phyloP scores from a whole-genome alignment of 2,329 filamentous ascomycete genomes.

The Cryphonectria parasitica region DNA sequence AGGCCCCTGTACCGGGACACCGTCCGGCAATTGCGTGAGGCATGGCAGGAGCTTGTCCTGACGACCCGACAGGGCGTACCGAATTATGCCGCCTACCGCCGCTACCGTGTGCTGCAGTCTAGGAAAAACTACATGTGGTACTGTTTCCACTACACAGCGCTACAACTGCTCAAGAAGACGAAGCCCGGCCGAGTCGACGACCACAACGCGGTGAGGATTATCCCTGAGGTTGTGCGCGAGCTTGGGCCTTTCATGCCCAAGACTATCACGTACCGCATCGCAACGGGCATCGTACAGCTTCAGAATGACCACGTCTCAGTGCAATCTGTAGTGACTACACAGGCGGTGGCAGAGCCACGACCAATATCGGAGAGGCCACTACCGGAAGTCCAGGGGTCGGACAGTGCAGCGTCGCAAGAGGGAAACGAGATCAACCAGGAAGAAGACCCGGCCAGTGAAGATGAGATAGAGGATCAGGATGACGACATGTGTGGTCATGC shows the following conservation, averaged over 20 bases:
- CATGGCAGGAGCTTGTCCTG: slow-evolving; percentile 30
- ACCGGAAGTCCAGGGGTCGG: no score
- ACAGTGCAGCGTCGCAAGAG: background rate
- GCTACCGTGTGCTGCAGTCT: slow-evolving; percentile 35
- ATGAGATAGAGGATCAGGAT: background rate
- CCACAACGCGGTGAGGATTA: slow-evolving; percentile 31
- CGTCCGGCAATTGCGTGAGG: slow-evolving; percentile 33
- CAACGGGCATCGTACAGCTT: slow-evolving; percentile 43
- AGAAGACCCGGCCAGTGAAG: background rate
- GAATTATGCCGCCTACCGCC: slow-evolving; percentile 26
- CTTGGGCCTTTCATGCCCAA: slow-evolving; percentile 51
- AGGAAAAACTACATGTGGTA: slow-evolving; percentile 40
- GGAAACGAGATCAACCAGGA: background rate
- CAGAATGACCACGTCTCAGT: slow-evolving; percentile 22
- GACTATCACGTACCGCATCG: slow-evolving; percentile 41
- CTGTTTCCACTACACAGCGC: slow-evolving; percentile 36
- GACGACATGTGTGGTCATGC: background rate
- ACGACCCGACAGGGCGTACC: slow-evolving; percentile 34
- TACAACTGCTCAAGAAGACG: slow-evolving; percentile 32
- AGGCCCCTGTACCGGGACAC: slow-evolving; percentile 35
- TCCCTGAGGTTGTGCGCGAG: slow-evolving; percentile 51
- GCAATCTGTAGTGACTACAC: background rate
- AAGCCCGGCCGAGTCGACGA: slow-evolving; percentile 27
- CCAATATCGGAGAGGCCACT: background rate
- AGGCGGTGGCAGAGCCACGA: background rate